Evolutionary conservation across 768 basidiomycete species (phyloP), one percentile per base, ranked within the genome.

Genomic region (Leccinum subtestaceum): DNA sequence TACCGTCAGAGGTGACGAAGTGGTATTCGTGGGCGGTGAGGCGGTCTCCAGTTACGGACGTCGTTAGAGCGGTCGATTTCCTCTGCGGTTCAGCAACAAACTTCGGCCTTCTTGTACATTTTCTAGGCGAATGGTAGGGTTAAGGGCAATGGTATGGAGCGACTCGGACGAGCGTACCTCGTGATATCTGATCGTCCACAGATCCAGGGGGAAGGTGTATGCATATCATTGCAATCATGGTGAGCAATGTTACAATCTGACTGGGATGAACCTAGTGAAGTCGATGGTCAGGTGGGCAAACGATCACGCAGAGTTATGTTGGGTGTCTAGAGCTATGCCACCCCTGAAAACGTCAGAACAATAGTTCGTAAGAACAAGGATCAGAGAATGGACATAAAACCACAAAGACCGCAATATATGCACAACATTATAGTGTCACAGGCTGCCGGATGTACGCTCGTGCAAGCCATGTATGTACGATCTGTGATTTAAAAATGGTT

Each of bases 61-160:
- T 97, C 95, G 60, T 93, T 82, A 19, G 89, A 92, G 7, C 95
- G 84, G 69, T 96, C 89, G 70, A 95, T 88, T 72, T 95, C 93
- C 66, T 95, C 92, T 0, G 88, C 90, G 0, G 92, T 94, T 93
- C 93, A 95, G 76, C 93, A 94, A 1, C 87, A 93, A 0, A 94
- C 93, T 70, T 97, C 84, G 0, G 94, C 93, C 67, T 97, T 96
- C 67, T 97, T 96, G 81, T 97, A 96, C 80, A 93, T 85, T 67
- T 84, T 83, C 95, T 36, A 25, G 36, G 31, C 31, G 31, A 32
- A 4, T 32, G 31, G 31, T 36, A 49, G 31, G 55, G 53, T 59
- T 56, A 32, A 40, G 53, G 11, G 34, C 13, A 43, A 13, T 19
- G 52, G 6, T 50, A 19, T 29, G 58, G 11, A 34, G 48, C 27